Conservation (phyloP, 805 yeast species). For the Ogataea corticis region DNA sequence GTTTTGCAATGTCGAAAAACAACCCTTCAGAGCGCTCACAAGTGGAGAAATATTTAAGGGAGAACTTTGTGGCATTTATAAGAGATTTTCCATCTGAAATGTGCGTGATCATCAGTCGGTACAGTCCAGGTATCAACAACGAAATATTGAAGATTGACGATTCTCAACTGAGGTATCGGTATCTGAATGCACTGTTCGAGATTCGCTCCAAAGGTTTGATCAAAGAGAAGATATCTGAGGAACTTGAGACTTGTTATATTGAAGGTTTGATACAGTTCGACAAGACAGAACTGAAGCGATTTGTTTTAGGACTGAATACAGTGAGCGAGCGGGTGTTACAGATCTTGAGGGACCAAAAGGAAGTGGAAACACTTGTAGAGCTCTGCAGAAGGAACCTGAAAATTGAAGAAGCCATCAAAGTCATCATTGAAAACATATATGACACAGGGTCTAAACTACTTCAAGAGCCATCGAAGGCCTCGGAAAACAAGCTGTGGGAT, state of each 20-base stretch:
- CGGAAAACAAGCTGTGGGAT: constrained; percentile 37
- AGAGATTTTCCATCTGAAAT: constrained; percentile 36
- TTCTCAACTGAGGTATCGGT: constrained; percentile 31
- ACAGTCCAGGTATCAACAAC: constrained; percentile 42
- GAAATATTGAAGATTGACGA: constrained; percentile 36
- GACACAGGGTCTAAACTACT: constrained; percentile 16
- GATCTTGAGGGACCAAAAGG: constrained; percentile 26
- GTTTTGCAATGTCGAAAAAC: constrained; percentile 21
- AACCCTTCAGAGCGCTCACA: constrained; percentile 19
- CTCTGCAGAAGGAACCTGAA: constrained; percentile 29
- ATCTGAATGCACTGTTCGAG: constrained; percentile 36
- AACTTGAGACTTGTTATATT: constrained; percentile 27
- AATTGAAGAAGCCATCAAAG: constrained; percentile 34
- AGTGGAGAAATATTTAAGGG: constrained; percentile 29
- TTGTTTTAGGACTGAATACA: constrained; percentile 19
- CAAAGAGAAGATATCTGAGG: constrained; percentile 10
- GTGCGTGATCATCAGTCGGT: constrained; percentile 37
- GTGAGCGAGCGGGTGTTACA: constrained; percentile 19
- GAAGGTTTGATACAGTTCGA: constrained; percentile 29
- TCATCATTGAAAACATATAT: constrained; percentile 23
- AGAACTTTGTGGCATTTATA: constrained; percentile 33
- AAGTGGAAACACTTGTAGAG: constrained; percentile 36
- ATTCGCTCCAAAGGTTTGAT: constrained; percentile 15
- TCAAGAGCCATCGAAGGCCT: constrained; percentile 9
- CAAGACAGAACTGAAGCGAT: constrained; percentile 14